A percentile compares a stretch with the other conserved stretches of the same genome.
Conservation (phyloP, 768 basidiomycete genomes). For the Hebeloma cylindrosporum region DNA sequence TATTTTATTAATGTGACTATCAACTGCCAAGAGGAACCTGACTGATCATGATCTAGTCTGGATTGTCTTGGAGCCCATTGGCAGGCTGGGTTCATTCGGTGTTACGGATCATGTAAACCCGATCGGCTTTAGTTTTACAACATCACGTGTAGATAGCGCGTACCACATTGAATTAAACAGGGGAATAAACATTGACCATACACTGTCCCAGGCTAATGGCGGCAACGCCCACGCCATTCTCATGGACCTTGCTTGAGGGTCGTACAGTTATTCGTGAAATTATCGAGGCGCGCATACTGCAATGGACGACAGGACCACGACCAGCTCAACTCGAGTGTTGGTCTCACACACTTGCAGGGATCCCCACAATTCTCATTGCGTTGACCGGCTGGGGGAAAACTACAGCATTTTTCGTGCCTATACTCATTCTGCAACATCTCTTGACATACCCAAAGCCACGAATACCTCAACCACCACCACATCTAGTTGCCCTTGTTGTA, state of each 20-base stretch:
- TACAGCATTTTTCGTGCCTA: conserved; percentile 13
- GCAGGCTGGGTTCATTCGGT: too few relatives aligned
- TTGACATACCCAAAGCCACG: conserved; percentile 7
- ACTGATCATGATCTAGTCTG: too few relatives aligned
- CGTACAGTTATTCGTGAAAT: conserved; percentile 13
- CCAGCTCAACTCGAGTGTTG: conserved; percentile 19
- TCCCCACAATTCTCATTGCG: conserved; percentile 19
- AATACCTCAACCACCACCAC: conserved; percentile 8
- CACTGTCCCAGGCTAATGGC: too few relatives aligned
- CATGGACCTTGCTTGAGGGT: conserved; percentile 15
- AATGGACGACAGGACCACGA: conserved; percentile 20
- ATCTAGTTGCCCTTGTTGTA: conserved; percentile 20
- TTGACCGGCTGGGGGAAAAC: conserved; percentile 21
- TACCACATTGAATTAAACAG: too few relatives aligned
- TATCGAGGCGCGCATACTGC: conserved; percentile 15
- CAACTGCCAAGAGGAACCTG: too few relatives aligned
- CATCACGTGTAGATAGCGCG: too few relatives aligned
- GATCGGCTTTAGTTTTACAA: too few relatives aligned
- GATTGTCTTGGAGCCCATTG: too few relatives aligned
- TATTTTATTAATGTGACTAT: too few relatives aligned
- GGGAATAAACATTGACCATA: too few relatives aligned
- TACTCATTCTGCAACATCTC: conserved; percentile 17
- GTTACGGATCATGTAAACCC: too few relatives aligned
- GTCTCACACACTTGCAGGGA: conserved; percentile 16
- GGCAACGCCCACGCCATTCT: too few relatives aligned